A percentile compares a stretch with the other conserved stretches of the same genome.
phyloP scores from a whole-genome alignment of 495 filamentous ascomycete genomes.

The Aspergillus ellipticus region DNA sequence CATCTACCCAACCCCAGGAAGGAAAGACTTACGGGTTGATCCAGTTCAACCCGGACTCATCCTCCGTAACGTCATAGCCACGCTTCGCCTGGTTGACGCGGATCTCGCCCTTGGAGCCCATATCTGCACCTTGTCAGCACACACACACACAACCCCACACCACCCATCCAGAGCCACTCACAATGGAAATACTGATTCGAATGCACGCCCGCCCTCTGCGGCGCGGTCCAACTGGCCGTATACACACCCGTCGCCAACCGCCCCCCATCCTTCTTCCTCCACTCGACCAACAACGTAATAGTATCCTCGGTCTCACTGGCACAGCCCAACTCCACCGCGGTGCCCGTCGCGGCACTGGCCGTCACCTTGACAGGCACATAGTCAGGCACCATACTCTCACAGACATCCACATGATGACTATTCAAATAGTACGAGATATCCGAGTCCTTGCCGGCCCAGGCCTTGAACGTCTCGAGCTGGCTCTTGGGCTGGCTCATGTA shows the following conservation, averaged over 20 bases:
- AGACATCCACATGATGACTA: conserved; percentile 88
- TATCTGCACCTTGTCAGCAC: conserved; percentile 46
- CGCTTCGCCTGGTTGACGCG: conserved; percentile 90
- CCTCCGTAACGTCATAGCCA: conserved; percentile 89
- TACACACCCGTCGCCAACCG: conserved; percentile 86
- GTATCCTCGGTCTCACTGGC: conserved; percentile 82
- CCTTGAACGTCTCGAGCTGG: conserved; percentile 93
- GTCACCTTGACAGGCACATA: conserved; percentile 77
- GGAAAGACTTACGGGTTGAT: conserved; percentile 61
- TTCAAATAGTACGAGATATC: conserved; percentile 96
- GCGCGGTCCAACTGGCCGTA: conserved; percentile 92
- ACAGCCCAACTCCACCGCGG: conserved; percentile 70
- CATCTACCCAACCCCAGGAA: conserved; percentile 5
- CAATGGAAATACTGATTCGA: conserved; percentile 95
- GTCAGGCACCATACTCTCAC: conserved; percentile 82
- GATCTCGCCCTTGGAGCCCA: conserved; percentile 80
- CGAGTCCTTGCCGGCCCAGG: conserved; percentile 86
- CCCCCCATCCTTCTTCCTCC: conserved; percentile 67
- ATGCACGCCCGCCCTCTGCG: conserved; percentile 86
- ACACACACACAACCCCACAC: neutral
- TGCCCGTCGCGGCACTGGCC: conserved; percentile 69
- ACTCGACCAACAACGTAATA: conserved; percentile 84
- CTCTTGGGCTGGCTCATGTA: conserved; percentile 96
- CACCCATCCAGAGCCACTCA: conserved; percentile 20
- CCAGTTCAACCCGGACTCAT: conserved; percentile 69